Conservation (phyloP, 2,329 filamentous ascomycete genomes). For the Geosmithia morbida region DNA sequence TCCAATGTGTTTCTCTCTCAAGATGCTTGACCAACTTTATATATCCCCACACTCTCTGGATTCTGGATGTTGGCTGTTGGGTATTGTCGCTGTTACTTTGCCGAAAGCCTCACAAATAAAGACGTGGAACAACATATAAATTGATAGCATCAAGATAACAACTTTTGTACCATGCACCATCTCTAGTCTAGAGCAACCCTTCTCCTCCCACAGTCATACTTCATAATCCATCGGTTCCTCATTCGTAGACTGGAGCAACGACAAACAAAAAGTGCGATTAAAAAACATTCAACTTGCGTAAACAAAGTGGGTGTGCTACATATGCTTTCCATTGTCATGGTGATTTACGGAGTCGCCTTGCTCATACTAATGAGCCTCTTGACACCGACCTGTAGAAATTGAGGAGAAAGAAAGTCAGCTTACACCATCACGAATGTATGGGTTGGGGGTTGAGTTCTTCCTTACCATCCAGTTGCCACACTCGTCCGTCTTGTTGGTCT, state of each 20-base stretch:
- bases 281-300: neutral
- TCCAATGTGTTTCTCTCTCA: no score
- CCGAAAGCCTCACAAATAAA: neutral
- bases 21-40: no score
- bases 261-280: neutral
- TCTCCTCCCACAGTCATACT: neutral
- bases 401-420: slow-evolving; percentile 22
- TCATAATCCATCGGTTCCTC: neutral
- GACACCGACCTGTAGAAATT: slow-evolving; percentile 54
- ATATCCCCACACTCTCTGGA: no score
- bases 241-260: neutral
- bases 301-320: neutral
- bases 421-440: no score
- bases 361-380: slow-evolving; percentile 71
- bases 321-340: neutral
- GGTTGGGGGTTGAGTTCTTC: no score
- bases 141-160: neutral
- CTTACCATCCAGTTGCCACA: slow-evolving; percentile 82
- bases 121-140: neutral
- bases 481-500: slow-evolving; percentile 63
- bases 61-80: no score
- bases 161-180: neutral
- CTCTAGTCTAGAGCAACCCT: neutral
- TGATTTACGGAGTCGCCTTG: slow-evolving; percentile 48
- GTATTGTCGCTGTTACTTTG: no score